Base-by-base conservation (phyloP, 257 asterid genomes). In the Gynochthodes officinalis region DNA sequence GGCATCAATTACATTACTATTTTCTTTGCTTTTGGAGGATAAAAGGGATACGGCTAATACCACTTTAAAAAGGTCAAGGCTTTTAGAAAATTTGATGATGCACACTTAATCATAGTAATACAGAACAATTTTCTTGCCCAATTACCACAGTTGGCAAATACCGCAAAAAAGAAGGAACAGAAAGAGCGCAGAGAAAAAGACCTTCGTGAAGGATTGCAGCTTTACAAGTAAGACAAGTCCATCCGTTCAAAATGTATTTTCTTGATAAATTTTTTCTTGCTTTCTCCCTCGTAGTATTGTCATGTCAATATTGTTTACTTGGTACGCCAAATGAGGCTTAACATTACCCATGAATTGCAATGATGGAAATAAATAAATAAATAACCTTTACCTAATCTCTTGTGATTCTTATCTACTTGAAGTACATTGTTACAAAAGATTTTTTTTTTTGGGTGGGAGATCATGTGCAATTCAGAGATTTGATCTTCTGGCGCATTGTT, bases 131-230 rank as follows among this genome's bases (percentile, higher is more conserved):
- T 37, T 14, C 18, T 9, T 70, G 55, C 48, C 40, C 61, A 59
- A 67, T 69, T 37, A 37, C 64, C 70, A 58, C 85, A 91, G 97
- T 43, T 93, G 82, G 84, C 89, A 77, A 91, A 93, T 79, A 87
- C 85, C 75, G 32, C 74, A 27, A 87, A 86, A 70, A 86, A 85
- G 64, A 87, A 80, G 72, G 97, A 93, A 79, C 96, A 79, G 42
- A 93, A 93, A 80, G 84, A 77, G 39, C 86, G 71, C 42, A 80
- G 97, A 81, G 97, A 84, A 71, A 81, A 13, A 57, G 96, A 91
- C 59, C 98, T 93, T 73, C 90, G 96, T 0, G 93, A 88, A 44
- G 98, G 98, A 71, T 75, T 93, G 76, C 82, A 78, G 81, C 91
- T 93, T 69, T 93, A 87, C 89, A 91, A 84, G 98, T 91, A 81